Evolutionary conservation across 2,329 filamentous ascomycete species (phyloP), one percentile per base, ranked within the genome.

Genomic region (Fusarium mexicanum): DNA sequence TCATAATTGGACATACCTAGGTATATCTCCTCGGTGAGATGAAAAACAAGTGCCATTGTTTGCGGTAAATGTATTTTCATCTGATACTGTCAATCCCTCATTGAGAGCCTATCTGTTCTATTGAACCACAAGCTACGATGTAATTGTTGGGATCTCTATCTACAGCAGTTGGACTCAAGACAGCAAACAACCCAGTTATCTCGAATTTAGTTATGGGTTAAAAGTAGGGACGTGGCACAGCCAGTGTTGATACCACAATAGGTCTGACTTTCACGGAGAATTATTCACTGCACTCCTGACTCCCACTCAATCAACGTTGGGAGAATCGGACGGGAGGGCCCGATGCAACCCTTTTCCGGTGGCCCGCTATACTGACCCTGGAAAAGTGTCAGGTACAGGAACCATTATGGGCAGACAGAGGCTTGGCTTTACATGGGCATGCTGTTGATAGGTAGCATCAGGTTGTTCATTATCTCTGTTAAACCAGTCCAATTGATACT

Each of bases 381-480:
- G 62, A 58, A 46, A 74, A 50, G 61, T 48, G 48, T 47, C 50
- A 62, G 58, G 54, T 46, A 43, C 51, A 33, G 18, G 43, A 38
- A 37, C 64, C 54, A 50, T 58, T 65, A 48, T 51, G 48, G 44
- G 44, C 57, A 73, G 61, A 51, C 37, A 29, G 35, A 53, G 61
- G n/a, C 65, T 73, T 65, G 66, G 61, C 48, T 40, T 47, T 54
- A 44, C 71, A 68, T 50, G 61, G 71, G 53, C 58, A 22, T 31
- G 44, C 20, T 55, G 3, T 55, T 10, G 20, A 22, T 6, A 26
- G 12, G 12, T n/a, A 33, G 8, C 16, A 18, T 3, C 13, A 26
- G 24, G 24, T 9, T 29, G 29, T 40, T 40, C 29, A 24, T n/a
- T 40, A 12, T n/a, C 24, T 17, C 20, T 12, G 4, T 9, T 41